phyloP scores from a whole-genome alignment of 257 asterid species.

The Ilex aquifolium region DNA sequence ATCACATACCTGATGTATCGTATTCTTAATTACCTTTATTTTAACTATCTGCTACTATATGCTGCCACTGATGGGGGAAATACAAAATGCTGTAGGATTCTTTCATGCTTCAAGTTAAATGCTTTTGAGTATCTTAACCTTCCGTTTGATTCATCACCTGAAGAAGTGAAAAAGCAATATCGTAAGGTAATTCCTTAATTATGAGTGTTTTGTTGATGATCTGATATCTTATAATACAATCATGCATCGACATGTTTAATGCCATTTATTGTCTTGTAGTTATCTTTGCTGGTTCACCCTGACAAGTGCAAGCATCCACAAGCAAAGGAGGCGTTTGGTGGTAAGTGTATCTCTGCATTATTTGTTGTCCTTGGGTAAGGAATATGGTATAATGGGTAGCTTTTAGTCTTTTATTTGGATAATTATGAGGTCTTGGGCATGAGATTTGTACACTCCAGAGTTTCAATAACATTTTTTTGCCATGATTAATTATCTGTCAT shows the following conservation, averaged over 20 bases:
- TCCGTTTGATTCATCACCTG: constrained; percentile 70
- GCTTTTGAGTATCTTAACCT: constrained; percentile 89
- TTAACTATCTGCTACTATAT: background rate
- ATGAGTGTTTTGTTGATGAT: constrained; percentile 1
- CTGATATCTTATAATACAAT: constrained; percentile 1
- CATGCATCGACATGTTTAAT: constrained; percentile 16
- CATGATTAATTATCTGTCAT: too few relatives aligned
- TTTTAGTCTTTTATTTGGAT: background rate
- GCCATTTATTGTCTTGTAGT: constrained; percentile 33
- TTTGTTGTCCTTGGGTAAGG: constrained; percentile 9
- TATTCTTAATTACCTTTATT: too few relatives aligned
- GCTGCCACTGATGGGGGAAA: background rate
- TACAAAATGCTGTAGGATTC: constrained; percentile 60
- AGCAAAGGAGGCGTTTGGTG: constrained; percentile 98
- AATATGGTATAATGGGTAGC: constrained; percentile 8
- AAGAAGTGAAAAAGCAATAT: constrained; percentile 78
- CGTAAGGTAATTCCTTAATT: constrained; percentile 62
- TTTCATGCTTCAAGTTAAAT: constrained; percentile 94
- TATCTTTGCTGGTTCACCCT: constrained; percentile 97
- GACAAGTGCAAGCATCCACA: constrained; percentile 98
- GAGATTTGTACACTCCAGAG: background rate
- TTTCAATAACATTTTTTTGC: background rate
- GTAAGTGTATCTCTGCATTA: constrained; percentile 32
- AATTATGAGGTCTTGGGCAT: background rate
- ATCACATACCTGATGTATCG: too few relatives aligned